A percentile compares a stretch with the other conserved stretches of the same genome.
phyloP scores from a whole-genome alignment of 495 filamentous ascomycete species.

The Penicillium salamii region DNA sequence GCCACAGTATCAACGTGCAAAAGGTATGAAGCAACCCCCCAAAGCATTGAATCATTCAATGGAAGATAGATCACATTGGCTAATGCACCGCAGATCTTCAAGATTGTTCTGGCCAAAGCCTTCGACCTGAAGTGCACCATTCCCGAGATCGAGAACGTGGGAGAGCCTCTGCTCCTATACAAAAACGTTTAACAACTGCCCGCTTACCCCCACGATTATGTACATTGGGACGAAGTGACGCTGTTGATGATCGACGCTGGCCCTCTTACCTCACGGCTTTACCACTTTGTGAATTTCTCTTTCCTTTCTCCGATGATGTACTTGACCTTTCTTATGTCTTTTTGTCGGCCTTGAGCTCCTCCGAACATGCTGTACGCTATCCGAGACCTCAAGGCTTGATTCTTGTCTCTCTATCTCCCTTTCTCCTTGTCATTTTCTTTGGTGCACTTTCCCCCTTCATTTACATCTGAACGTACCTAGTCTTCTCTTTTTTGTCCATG shows the following conservation, averaged over 20 bases:
- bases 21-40: constrained; percentile 59
- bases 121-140: constrained; percentile 99
- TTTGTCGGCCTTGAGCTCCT: constrained; percentile 3
- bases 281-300: constrained; percentile 20
- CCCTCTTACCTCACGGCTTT: constrained; percentile 20
- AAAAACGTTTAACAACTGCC: constrained; percentile 59
- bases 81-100: constrained; percentile 77
- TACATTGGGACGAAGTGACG: constrained; percentile 42
- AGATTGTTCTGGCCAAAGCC: constrained; percentile 96
- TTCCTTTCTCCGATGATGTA: constrained; percentile 21
- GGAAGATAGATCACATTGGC: background rate
- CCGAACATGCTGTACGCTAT: background rate
- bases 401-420: constrained; percentile 6
- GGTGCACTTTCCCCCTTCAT: constrained; percentile 5
- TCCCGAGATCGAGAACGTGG: constrained; percentile 95
- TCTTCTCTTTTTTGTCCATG: constrained; percentile 13
- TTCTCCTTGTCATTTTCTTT: constrained; percentile 12
- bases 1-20: constrained; percentile 98
- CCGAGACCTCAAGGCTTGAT: constrained; percentile 3
- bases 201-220: constrained; percentile 32
- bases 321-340: constrained; percentile 17
- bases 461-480: constrained; percentile 19
- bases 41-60: background rate
- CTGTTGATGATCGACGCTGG: constrained; percentile 36
- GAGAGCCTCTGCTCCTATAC: constrained; percentile 94